Percentiles rank a stretch among this genome's conserved stretches.
Evolutionary conservation across 108 stramenopile species (phyloP).

Genomic region (Skeletonema grethae): DNA sequence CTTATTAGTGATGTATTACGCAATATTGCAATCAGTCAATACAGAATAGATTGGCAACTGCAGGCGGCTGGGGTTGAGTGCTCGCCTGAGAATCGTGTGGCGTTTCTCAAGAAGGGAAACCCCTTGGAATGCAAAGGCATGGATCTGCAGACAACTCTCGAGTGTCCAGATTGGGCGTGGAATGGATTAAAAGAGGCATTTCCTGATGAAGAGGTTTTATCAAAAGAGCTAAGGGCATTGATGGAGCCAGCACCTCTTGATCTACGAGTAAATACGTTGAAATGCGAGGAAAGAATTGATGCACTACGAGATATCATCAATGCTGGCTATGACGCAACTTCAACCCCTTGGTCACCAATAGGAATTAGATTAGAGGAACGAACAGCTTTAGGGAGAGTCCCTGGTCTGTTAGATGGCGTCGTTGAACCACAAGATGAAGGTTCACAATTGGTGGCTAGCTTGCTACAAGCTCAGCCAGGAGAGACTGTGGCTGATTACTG

Average conservation of each 20-base stretch:
- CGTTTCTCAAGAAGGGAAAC: background rate
- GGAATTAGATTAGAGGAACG: slow-evolving; percentile 8
- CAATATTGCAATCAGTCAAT: slow-evolving; percentile 6
- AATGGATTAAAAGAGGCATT: slow-evolving; percentile 3
- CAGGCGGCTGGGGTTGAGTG: background rate
- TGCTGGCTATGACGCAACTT: slow-evolving; percentile 7
- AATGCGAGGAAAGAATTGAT: slow-evolving; percentile 4
- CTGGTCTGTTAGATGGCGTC: slow-evolving; percentile 14
- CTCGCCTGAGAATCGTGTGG: slow-evolving; percentile 8
- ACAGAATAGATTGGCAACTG: slow-evolving; percentile 12
- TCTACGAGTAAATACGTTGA: slow-evolving; percentile 6
- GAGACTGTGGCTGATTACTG: slow-evolving; percentile 32
- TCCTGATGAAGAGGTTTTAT: slow-evolving; percentile 5
- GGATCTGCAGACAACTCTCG: slow-evolving; percentile 5
- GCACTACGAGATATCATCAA: background rate
- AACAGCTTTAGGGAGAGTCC: slow-evolving; percentile 8
- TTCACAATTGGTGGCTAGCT: slow-evolving; percentile 22
- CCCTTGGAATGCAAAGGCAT: background rate
- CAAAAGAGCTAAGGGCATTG: slow-evolving; percentile 6
- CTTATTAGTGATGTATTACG: slow-evolving; percentile 5
- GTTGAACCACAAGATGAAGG: slow-evolving; percentile 39
- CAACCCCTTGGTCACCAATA: slow-evolving; percentile 6
- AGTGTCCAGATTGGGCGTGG: slow-evolving; percentile 15
- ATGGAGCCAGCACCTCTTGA: slow-evolving; percentile 10
- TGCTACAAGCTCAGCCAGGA: slow-evolving; percentile 8